phyloP scores from a whole-genome alignment of 139 green algal species.

The Volvox africanus region DNA sequence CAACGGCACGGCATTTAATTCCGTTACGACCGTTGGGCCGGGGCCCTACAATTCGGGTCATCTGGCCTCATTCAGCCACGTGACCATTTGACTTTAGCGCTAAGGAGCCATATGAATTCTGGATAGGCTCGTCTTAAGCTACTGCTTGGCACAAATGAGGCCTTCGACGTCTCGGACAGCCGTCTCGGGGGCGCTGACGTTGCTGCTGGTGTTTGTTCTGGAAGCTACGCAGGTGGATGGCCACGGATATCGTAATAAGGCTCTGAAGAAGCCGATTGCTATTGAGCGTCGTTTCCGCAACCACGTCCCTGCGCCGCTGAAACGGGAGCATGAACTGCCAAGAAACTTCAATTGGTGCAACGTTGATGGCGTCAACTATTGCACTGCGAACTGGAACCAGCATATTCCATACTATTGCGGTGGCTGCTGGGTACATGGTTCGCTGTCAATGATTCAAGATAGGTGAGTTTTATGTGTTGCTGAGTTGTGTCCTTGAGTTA shows the following conservation, averaged over 20 bases:
- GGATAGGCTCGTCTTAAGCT: background rate
- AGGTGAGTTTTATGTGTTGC: background rate
- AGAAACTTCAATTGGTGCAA: conserved; percentile 42
- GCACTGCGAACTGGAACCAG: conserved; percentile 63
- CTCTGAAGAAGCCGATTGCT: conserved; percentile 28
- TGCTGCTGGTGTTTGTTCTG: background rate
- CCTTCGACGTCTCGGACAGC: background rate
- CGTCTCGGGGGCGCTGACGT: background rate
- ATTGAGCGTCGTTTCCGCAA: conserved; percentile 8
- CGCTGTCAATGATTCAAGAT: conserved; percentile 11
- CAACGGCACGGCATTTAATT: no score
- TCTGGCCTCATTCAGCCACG: no score
- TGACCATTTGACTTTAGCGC: no score
- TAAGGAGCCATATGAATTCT: no score
- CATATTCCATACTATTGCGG: conserved; percentile 39
- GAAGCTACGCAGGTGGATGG: background rate
- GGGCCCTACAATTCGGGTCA: no score
- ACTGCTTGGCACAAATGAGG: background rate
- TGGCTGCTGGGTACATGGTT: conserved; percentile 31
- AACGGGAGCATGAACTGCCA: background rate
- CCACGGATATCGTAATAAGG: conserved; percentile 34
- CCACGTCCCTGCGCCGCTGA: conserved; percentile 16
- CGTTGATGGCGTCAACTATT: conserved; percentile 52
- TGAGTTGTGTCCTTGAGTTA: no score
- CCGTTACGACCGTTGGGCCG: no score